Evolutionary conservation across 129 eudicot species (phyloP), one percentile per base, ranked within the genome.

Genomic region (Ambrosia trifida): DNA sequence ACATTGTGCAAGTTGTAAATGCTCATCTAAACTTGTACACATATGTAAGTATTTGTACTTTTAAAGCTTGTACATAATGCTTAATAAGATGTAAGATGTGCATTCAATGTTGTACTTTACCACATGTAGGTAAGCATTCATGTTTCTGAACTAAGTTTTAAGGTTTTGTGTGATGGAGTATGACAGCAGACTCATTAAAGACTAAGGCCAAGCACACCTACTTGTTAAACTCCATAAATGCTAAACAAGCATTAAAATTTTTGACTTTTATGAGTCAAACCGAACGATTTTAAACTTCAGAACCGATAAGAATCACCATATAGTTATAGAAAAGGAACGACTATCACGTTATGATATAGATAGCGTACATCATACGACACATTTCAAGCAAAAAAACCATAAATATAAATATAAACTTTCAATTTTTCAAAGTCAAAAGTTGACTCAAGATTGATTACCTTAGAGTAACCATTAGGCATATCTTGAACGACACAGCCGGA

Each of bases 401-500:
- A 72, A 20, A n/a, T 64, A 28, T 10, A 53, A 0, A 66, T 40
- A 12, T 12, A 53, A 64, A 11, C 58, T 36, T 31, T 9, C 3
- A 20, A 72, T 46, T 31, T 72, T 61, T 35, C 18, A 10, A 54
- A 66, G 52, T 43, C 64, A 50, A 53, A 33, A 66, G 53, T 61
- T 53, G 72, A 57, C 14, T 52, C 1, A 10, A 41, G 43, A 18
- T 86, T 93, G 0, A 13, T 86, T 93, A 94, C 99, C 91, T 94
- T 94, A 10, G 97, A 89, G 77, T 94, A 94, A 69, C 99, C 99
- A 83, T 94, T 94, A 18, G 99, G 99, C 99, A 94, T 89, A 75
- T 94, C 99, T 74, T 94, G 95, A 65, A 94, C 99, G 24, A 94
- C 90, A 35, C 96, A 94, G 28, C 99, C 99, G 0, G 99, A 94